A percentile compares a stretch with the other conserved stretches of the same genome.
Evolutionary conservation across 2,329 filamentous ascomycete species (phyloP).

Genomic region (Stromatinia cepivora): DNA sequence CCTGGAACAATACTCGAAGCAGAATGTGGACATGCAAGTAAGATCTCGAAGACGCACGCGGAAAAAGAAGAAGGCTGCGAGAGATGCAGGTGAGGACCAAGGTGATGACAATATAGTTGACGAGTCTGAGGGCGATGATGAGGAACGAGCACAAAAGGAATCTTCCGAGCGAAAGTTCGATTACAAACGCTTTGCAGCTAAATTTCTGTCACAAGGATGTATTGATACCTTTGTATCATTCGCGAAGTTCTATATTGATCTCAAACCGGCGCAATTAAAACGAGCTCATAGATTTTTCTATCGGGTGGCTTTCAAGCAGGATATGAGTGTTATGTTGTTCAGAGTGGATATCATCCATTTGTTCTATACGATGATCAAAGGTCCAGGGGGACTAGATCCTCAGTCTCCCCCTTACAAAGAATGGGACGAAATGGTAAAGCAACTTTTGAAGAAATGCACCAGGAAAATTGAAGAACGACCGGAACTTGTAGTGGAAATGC

Average conservation of each 20-base stretch:
- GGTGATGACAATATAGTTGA: slow-evolving; percentile 54
- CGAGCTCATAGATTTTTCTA: slow-evolving; percentile 93
- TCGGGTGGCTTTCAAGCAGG: slow-evolving; percentile 90
- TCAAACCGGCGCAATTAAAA: slow-evolving; percentile 79
- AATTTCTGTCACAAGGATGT: slow-evolving; percentile 80
- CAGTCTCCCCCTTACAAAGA: slow-evolving; percentile 71
- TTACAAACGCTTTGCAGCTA: slow-evolving; percentile 77
- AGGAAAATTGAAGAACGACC: slow-evolving; percentile 85
- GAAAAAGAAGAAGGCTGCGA: slow-evolving; percentile 68
- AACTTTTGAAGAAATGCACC: slow-evolving; percentile 77
- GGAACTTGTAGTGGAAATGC: slow-evolving; percentile 82
- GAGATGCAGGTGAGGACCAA: slow-evolving; percentile 45
- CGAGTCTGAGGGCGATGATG: slow-evolving; percentile 74
- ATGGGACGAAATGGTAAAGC: slow-evolving; percentile 86
- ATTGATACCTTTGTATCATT: slow-evolving; percentile 88
- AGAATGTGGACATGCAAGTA: slow-evolving; percentile 91
- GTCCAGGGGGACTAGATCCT: slow-evolving; percentile 72
- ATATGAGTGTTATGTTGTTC: slow-evolving; percentile 84
- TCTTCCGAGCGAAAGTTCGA: slow-evolving; percentile 90
- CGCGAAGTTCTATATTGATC: slow-evolving; percentile 75
- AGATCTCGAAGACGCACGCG: slow-evolving; percentile 74
- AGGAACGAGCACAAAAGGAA: slow-evolving; percentile 66
- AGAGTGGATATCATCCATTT: slow-evolving; percentile 87
- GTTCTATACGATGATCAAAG: slow-evolving; percentile 89
- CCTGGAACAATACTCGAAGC: slow-evolving; percentile 89